Evolutionary conservation across 176 grass and related monocot species (phyloP), one percentile per base, ranked within the genome.

Genomic region (Cymbopogon citratus): DNA sequence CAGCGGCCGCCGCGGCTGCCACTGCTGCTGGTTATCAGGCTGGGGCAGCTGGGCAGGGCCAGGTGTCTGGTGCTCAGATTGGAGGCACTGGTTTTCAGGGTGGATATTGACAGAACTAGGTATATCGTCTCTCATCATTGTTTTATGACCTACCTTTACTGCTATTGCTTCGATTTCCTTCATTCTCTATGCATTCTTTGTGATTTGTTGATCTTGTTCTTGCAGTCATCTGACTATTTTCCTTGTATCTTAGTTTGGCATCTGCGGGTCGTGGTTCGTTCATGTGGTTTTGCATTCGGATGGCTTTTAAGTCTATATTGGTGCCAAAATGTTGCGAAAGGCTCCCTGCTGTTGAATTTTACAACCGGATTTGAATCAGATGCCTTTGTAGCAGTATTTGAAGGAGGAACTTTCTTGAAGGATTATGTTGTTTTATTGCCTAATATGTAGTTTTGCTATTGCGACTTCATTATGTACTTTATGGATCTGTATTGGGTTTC

Each of bases 291-390:
- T 91, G 66, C 87, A 90, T 93, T 93, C 87, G 63, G 85, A 80
- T 91, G 94, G 69, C 81, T 97, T 97, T 97, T 91, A 81, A n/a
- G n/a, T n/a, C 79, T 89, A 44, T 98, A 29, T 92, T 91, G 88
- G 85, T 83, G 86, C 92, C 83, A 81, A 75, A 77, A 81, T 97
- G 34, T 92, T 93, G 91, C 54, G 60, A 89, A 94, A 93, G 88
- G 81, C 63, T 97, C 93, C 89, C 84, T 85, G 74, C 71, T 97
- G 85, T 88, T 88, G 89, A 75, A 36, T 91, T 94, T 94, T 86
- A 70, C 92, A 34, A 67, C 72, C 79, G 49, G 84, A 83, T 90
- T 90, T 86, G 46, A 82, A 77, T 86, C 84, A 86, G 74, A 83
- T 82, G 26, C 39, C 25, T 90, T 85, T 75, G 86, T 79, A 83